These are phyloP conservation scores for Nidularia pulvinata DNA, from an alignment of 768 basidiomycete species.

Conservation along the genomic window DNA sequence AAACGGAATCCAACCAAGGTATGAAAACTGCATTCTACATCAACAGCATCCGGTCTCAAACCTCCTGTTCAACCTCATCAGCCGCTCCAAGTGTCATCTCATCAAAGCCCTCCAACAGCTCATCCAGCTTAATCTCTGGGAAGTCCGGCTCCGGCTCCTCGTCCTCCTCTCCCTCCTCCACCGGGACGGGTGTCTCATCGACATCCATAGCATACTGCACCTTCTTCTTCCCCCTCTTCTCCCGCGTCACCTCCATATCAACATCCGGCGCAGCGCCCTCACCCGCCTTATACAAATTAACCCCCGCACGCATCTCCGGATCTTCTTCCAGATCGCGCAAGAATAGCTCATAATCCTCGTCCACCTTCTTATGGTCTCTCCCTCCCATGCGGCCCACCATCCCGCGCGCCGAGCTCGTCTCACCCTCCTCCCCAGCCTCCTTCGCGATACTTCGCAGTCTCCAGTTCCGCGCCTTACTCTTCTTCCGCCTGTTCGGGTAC, in stretches of 20 bases:
- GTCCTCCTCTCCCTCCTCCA: slow-evolving; percentile 45
- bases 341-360: slow-evolving; percentile 97
- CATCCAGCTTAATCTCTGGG: slow-evolving; percentile 84
- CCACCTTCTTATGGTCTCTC: slow-evolving; percentile 89
- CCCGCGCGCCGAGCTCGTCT: slow-evolving; percentile 75
- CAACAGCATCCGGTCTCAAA: no score
- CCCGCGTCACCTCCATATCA: slow-evolving; percentile 38
- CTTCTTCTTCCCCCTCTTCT: slow-evolving; percentile 36
- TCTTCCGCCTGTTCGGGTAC: slow-evolving; percentile 93
- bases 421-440: slow-evolving; percentile 86
- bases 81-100: slow-evolving; percentile 74
- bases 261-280: slow-evolving; percentile 41
- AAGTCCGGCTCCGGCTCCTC: slow-evolving; percentile 72
- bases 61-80: slow-evolving; percentile 15
- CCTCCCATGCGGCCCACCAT: slow-evolving; percentile 92
- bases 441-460: slow-evolving; percentile 90
- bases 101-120: slow-evolving; percentile 90
- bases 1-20: no score
- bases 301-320: slow-evolving; percentile 81
- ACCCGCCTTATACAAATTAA: slow-evolving; percentile 82
- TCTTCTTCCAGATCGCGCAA: slow-evolving; percentile 94
- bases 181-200: slow-evolving; percentile 38
- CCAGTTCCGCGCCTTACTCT: slow-evolving; percentile 85
- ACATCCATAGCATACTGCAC: slow-evolving; percentile 69
- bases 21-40: no score